Conservation (phyloP, 495 filamentous ascomycete genomes). For the Neurospora sp. region DNA sequence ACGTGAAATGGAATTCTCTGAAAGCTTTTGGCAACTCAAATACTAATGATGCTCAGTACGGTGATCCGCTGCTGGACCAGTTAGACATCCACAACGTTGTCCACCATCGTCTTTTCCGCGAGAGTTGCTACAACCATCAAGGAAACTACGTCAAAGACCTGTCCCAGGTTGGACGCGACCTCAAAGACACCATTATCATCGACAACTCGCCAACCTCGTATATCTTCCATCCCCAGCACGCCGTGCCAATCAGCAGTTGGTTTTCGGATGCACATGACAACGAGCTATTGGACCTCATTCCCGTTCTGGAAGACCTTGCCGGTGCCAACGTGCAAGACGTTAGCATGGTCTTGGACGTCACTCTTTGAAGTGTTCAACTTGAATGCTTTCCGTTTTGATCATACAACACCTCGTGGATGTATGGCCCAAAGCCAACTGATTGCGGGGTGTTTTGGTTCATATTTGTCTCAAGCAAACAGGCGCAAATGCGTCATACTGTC, state of each 20-base stretch:
- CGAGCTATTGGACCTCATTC: slow-evolving; percentile 94
- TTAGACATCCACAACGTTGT: slow-evolving; percentile 95
- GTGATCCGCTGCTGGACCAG: slow-evolving; percentile 92
- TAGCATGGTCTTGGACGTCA: slow-evolving; percentile 93
- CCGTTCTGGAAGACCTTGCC: slow-evolving; percentile 95
- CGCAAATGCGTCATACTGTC: slow-evolving; percentile 20
- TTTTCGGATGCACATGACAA: slow-evolving; percentile 99
- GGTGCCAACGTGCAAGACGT: slow-evolving; percentile 82
- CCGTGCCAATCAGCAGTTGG: slow-evolving; percentile 99
- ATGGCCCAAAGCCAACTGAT: slow-evolving; percentile 27
- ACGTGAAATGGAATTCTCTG: slow-evolving; percentile 14
- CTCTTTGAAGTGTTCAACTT: slow-evolving; percentile 51
- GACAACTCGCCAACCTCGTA: slow-evolving; percentile 99
- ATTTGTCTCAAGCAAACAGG: background rate
- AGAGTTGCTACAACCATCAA: slow-evolving; percentile 99
- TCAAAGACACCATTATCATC: slow-evolving; percentile 97
- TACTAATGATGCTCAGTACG: slow-evolving; percentile 55
- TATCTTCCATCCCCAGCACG: slow-evolving; percentile 98
- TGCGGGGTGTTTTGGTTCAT: slow-evolving; percentile 35
- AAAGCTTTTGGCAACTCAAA: background rate
- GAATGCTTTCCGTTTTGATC: slow-evolving; percentile 26
- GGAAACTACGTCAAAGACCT: slow-evolving; percentile 99
- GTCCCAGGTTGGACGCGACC: slow-evolving; percentile 90
- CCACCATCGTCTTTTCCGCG: slow-evolving; percentile 91
- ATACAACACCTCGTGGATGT: slow-evolving; percentile 1